Evolutionary conservation across 73 alveolate species (phyloP), one percentile per base, ranked within the genome.

Genomic region (Urostyla sp.): DNA sequence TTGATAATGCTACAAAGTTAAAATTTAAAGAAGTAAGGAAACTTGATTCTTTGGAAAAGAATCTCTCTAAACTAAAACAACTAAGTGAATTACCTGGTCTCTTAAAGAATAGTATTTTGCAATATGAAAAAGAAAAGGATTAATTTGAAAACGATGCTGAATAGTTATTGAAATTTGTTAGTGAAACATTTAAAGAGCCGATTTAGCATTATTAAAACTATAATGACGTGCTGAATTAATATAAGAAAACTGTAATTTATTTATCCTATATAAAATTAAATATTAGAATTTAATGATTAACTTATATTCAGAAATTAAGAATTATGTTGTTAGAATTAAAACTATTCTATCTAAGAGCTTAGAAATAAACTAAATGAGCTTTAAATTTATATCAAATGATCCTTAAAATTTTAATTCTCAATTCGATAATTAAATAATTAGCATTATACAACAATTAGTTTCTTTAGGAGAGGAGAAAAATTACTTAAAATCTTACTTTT

Each of bases 21-120:
- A 84, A 84, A 45, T 84, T 87, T 87, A 84, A 51, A 27, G 92
- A 84, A 49, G 75, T 84, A 8, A 84, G 45, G 43, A 84, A 79
- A 53, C 67, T 84, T 8, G 92, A 84, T 45, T 59, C 85, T 5
- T 80, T 75, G 11, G 92, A 84, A 49, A 84, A 57, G 58, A 88
- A 84, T 61, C 72, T 84, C 11, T 37, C 55, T 48, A 84, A 75
- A 40, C 79, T 84, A 5, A 84, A 61, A 59, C 55, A 31, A 26
- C 73, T 84, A 11, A 28, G 72, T 18, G 92, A 84, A 24, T 51
- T 84, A 20, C 92, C 92, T 30, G 67, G 45, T 26, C 61, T 67
- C 52, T 84, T 84, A 78, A 75, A 48, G 24, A 46, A 28, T 21
- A 84, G 88, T 7, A 46, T 84, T 1, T 18, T 20, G 1, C 28